phyloP scores from a whole-genome alignment of 495 filamentous ascomycete genomes.

The Cairneyella variabilis region DNA sequence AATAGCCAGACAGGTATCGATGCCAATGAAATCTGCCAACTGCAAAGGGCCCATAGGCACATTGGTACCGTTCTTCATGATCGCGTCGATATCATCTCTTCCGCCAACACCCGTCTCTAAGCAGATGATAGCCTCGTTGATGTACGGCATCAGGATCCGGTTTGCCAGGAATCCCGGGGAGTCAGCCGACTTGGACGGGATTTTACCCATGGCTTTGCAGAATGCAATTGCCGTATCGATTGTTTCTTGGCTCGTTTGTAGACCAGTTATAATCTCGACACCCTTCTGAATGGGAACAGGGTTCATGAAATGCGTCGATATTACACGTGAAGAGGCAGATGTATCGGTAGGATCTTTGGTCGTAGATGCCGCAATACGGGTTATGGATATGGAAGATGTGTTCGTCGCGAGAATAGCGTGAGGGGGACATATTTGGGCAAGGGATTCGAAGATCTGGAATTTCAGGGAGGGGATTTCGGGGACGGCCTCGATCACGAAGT shows the following conservation, averaged over 20 bases:
- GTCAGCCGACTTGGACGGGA: conserved; percentile 81
- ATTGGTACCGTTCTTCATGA: conserved; percentile 99
- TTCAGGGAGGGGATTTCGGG: conserved; percentile 91
- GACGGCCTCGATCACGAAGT: conserved; percentile 97
- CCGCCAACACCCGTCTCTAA: conserved; percentile 87
- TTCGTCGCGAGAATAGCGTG: conserved; percentile 95
- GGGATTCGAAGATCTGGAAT: conserved; percentile 75
- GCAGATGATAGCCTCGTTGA: conserved; percentile 97
- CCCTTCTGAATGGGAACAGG: conserved; percentile 96
- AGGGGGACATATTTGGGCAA: conserved; percentile 78
- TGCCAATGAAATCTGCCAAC: conserved; percentile 93
- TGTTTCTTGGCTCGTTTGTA: conserved; percentile 84
- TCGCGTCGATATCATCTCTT: conserved; percentile 87
- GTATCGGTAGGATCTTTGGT: conserved; percentile 71
- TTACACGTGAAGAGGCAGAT: conserved; percentile 78
- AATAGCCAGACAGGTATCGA: conserved; percentile 94
- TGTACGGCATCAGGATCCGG: conserved; percentile 97
- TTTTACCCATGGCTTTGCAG: conserved; percentile 89
- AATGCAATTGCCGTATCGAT: conserved; percentile 81
- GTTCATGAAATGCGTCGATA: conserved; percentile 99
- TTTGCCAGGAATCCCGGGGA: conserved; percentile 95
- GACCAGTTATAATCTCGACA: conserved; percentile 91
- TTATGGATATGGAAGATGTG: conserved; percentile 96
- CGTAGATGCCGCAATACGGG: conserved; percentile 85
- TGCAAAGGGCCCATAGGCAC: conserved; percentile 96